A percentile compares a stretch with the other conserved stretches of the same genome.
Evolutionary conservation across 306 rosid genomes (phyloP).

Genomic region (Vigna radiata): DNA sequence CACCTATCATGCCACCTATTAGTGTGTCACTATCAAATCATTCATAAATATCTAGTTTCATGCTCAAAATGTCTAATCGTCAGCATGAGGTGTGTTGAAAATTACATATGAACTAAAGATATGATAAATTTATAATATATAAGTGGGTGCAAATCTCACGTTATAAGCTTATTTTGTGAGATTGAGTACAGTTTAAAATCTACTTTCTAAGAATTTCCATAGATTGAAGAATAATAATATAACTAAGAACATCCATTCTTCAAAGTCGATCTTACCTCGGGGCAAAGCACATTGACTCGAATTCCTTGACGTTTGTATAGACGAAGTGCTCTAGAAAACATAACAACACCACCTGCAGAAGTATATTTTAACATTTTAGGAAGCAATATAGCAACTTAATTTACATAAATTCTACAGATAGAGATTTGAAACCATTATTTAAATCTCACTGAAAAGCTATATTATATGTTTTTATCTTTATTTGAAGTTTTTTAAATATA

Average conservation of each 20-base stretch:
- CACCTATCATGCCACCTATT: no score
- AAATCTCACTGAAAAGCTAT: background rate
- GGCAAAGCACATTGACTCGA: conserved; percentile 93
- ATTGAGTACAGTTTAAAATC: no score
- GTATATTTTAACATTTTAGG: conserved; percentile 28
- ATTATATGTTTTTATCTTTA: conserved; percentile 2
- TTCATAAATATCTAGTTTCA: no score
- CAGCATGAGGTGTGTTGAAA: no score
- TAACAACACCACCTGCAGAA: conserved; percentile 82
- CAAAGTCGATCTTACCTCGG: conserved; percentile 70
- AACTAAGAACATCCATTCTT: conserved; percentile 24
- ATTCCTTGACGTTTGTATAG: conserved; percentile 74
- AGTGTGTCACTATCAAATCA: no score
- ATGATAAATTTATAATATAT: no score
- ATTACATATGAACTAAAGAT: no score
- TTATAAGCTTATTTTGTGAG: no score
- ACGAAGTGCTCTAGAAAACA: conserved; percentile 84
- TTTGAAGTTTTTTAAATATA: background rate
- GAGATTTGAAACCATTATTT: conserved; percentile 23
- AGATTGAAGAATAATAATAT: conserved; percentile 36
- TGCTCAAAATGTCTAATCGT: no score
- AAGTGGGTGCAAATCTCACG: no score
- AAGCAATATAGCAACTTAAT: conserved; percentile 38
- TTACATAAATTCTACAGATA: conserved; percentile 11
- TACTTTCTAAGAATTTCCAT: background rate